These are phyloP conservation scores for Astrocystis sublimbata DNA, from an alignment of 495 filamentous ascomycete genomes.

Conservation along the genomic window DNA sequence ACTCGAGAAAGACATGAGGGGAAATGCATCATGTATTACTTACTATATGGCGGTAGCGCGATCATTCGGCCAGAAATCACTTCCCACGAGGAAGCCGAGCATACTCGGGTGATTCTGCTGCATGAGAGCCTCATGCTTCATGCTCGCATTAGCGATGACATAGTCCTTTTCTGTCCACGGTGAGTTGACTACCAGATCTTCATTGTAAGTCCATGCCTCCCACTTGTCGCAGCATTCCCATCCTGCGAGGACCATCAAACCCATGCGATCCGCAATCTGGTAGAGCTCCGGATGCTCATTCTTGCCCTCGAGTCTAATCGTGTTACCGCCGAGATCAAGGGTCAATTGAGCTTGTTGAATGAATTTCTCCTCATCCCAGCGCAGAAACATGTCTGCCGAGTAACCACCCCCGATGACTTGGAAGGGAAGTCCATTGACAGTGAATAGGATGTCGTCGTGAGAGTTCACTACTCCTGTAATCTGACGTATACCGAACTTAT, in stretches of 20 bases:
- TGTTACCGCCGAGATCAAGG: slow-evolving; percentile 63
- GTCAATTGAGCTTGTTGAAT: slow-evolving; percentile 49
- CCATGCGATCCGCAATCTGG: slow-evolving; percentile 57
- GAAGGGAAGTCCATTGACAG: slow-evolving; percentile 58
- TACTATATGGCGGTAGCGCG: slow-evolving; percentile 52
- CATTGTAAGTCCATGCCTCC: slow-evolving; percentile 66
- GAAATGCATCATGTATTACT: background rate
- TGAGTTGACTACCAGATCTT: slow-evolving; percentile 47
- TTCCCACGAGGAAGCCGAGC: slow-evolving; percentile 59
- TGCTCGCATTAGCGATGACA: slow-evolving; percentile 51
- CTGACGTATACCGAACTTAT: slow-evolving; percentile 57
- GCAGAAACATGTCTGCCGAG: slow-evolving; percentile 61
- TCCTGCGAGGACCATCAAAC: slow-evolving; percentile 62
- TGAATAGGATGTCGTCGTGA: slow-evolving; percentile 57
- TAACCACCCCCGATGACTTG: slow-evolving; percentile 63
- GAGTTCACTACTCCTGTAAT: slow-evolving; percentile 53
- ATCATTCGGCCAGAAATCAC: slow-evolving; percentile 64
- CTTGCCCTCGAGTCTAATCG: slow-evolving; percentile 64
- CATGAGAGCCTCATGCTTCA: slow-evolving; percentile 62
- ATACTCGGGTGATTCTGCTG: slow-evolving; percentile 60
- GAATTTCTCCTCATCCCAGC: slow-evolving; percentile 50
- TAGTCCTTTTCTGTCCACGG: slow-evolving; percentile 58
- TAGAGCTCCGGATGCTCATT: slow-evolving; percentile 63
- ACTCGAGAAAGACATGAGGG: too few relatives aligned
- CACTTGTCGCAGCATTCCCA: slow-evolving; percentile 74